Evolutionary conservation across 257 asterid genomes (phyloP).

Genomic region (Vinca minor): DNA sequence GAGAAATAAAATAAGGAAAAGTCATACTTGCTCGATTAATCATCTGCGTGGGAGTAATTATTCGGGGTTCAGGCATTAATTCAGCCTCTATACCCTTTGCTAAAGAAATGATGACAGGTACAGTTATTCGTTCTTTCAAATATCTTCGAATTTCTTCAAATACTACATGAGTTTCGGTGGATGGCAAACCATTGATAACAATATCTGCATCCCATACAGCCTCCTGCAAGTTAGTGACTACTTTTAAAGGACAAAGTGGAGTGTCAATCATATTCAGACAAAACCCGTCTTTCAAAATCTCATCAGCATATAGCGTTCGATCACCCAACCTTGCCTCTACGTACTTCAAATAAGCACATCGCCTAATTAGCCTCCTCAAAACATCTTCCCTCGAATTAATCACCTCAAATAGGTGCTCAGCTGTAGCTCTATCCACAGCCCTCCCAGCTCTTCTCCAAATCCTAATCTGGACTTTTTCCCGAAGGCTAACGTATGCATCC

Average conservation of each 20-base stretch:
- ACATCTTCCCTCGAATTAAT: constrained; percentile 84
- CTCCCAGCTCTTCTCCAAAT: no score
- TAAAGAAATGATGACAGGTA: constrained; percentile 58
- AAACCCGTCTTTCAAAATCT: no score
- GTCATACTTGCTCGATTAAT: constrained; percentile 62
- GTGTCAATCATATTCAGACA: no score
- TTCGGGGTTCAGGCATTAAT: constrained; percentile 54
- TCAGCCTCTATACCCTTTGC: constrained; percentile 82
- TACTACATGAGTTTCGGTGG: constrained; percentile 64
- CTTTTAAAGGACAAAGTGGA: constrained; percentile 72
- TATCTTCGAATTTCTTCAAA: constrained; percentile 57
- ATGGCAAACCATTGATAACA: constrained; percentile 69
- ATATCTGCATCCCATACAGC: constrained; percentile 86
- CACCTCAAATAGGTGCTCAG: constrained; percentile 73
- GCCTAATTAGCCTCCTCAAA: constrained; percentile 62
- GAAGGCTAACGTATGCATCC: no score
- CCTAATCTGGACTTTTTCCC: constrained; percentile 64
- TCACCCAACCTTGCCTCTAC: no score
- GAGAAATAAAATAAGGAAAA: constrained; percentile 2
- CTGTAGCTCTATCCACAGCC: constrained; percentile 64
- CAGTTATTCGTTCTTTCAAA: constrained; percentile 66
- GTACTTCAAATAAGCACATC: constrained; percentile 70
- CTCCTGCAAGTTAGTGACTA: constrained; percentile 75
- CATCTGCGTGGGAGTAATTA: constrained; percentile 81
- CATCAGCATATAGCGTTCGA: no score